Evolutionary conservation across 2,329 filamentous ascomycete species (phyloP).

Genomic region (Massarina eburnea): DNA sequence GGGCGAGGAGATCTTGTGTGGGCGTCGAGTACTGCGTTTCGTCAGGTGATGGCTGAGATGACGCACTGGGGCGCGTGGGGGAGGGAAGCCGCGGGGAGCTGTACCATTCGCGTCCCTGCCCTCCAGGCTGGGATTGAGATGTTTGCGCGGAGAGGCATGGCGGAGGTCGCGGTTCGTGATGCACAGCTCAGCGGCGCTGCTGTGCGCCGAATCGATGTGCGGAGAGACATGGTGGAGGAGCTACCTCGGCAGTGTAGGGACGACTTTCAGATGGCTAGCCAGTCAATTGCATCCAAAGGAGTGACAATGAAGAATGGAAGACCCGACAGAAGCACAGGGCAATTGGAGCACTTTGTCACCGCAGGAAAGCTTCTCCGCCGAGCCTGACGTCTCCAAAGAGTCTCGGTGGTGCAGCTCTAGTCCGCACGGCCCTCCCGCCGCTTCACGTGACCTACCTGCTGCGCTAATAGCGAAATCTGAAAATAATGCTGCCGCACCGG

Average conservation of each 20-base stretch:
- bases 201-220: slow-evolving; percentile 43
- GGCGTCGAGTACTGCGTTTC: slow-evolving; percentile 32
- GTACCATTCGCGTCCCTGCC: slow-evolving; percentile 55
- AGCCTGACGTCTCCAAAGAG: slow-evolving; percentile 3
- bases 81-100: slow-evolving; percentile 9
- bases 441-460: neutral
- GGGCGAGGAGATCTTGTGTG: slow-evolving; percentile 46
- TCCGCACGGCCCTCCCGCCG: slow-evolving; percentile 9
- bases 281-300: slow-evolving; percentile 11
- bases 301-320: neutral
- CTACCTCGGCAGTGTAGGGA: slow-evolving; percentile 41
- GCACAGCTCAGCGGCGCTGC: slow-evolving; percentile 44
- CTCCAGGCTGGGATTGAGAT: slow-evolving; percentile 62
- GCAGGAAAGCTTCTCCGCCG: slow-evolving; percentile 19
- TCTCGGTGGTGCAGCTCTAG: slow-evolving; percentile 11
- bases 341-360: too few species aligned
- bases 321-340: slow-evolving; percentile 1
- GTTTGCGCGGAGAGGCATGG: slow-evolving; percentile 82
- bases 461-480: slow-evolving; percentile 17
- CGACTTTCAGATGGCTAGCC: slow-evolving; percentile 8
- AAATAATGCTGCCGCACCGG: slow-evolving; percentile 19
- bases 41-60: slow-evolving; percentile 13
- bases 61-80: too few species aligned
- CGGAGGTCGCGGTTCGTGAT: slow-evolving; percentile 35
- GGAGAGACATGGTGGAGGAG: slow-evolving; percentile 47